Percentiles rank a stretch among this genome's conserved stretches.
Evolutionary conservation across 1,284 basidiomycete genomes (phyloP).

Genomic region (Tilletiaria anomala): DNA sequence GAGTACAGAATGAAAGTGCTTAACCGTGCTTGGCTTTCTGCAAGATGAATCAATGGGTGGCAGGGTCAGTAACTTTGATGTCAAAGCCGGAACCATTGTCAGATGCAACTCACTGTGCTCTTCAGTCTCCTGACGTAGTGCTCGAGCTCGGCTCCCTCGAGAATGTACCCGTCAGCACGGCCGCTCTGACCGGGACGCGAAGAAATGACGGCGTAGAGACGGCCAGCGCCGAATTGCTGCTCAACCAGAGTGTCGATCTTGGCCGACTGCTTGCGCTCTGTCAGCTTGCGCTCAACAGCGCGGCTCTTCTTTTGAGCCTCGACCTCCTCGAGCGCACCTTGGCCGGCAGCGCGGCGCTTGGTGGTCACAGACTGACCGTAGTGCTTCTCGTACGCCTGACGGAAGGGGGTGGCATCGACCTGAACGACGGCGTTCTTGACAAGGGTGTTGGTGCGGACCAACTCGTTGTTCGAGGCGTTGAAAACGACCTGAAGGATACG

Average conservation of each 20-base stretch:
- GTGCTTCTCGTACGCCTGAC: constrained; percentile 40
- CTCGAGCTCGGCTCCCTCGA: constrained; percentile 38
- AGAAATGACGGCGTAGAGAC: constrained; percentile 36
- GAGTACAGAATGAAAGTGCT: no score
- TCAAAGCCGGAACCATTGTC: no score
- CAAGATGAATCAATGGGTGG: no score
- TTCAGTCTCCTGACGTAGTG: constrained; percentile 6
- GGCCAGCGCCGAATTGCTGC: constrained; percentile 39
- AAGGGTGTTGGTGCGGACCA: constrained; percentile 40
- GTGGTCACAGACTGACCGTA: constrained; percentile 38
- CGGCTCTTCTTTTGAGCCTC: constrained; percentile 27
- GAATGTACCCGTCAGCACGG: constrained; percentile 37
- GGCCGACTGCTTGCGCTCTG: constrained; percentile 25
- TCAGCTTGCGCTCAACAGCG: constrained; percentile 27
- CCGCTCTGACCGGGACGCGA: constrained; percentile 36
- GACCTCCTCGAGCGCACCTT: constrained; percentile 18
- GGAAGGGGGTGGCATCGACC: constrained; percentile 39
- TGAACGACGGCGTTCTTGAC: constrained; percentile 39
- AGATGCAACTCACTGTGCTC: constrained; percentile 1
- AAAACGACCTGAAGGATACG: constrained; percentile 39
- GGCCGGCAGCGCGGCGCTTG: constrained; percentile 32
- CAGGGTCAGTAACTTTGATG: no score
- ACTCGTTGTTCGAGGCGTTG: constrained; percentile 41
- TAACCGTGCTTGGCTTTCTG: constrained; percentile 3
- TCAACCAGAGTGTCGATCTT: constrained; percentile 38